A percentile compares a stretch with the other conserved stretches of the same genome.
phyloP scores from a whole-genome alignment of 441 rosid species.

The Pelargonium cotyledonis region DNA sequence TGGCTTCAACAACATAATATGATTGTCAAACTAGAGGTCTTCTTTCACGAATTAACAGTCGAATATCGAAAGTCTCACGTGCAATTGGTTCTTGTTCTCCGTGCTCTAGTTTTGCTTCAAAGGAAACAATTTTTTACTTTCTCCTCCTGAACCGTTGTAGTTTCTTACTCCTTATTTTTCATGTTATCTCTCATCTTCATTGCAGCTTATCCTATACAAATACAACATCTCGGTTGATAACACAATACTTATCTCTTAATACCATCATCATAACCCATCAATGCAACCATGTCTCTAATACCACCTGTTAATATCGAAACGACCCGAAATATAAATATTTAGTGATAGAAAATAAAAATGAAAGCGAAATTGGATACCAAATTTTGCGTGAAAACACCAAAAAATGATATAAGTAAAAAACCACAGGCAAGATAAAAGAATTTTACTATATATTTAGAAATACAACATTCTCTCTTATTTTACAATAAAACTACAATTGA shows the following conservation, averaged over 20 bases:
- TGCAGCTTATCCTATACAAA: neutral
- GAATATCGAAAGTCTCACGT: neutral
- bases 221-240: conserved; percentile 1
- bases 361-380: too few species aligned
- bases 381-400: too few species aligned
- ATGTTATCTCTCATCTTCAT: neutral
- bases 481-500: too few species aligned
- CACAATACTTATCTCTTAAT: conserved; percentile 1
- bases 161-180: neutral
- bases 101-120: neutral
- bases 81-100: neutral
- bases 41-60: neutral
- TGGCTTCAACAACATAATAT: conserved; percentile 3
- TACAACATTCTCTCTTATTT: too few species aligned
- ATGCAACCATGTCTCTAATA: too few species aligned
- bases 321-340: too few species aligned
- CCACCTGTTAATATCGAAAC: too few species aligned
- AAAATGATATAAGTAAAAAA: too few species aligned
- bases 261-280: conserved; percentile 9
- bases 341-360: too few species aligned
- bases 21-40: conserved; percentile 1
- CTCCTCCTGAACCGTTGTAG: neutral
- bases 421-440: too few species aligned
- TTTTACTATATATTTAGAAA: too few species aligned
- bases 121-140: conserved; percentile 4